Conservation (phyloP, 371 early-diverging fungal species). For the Catenaria anguillulae region DNA sequence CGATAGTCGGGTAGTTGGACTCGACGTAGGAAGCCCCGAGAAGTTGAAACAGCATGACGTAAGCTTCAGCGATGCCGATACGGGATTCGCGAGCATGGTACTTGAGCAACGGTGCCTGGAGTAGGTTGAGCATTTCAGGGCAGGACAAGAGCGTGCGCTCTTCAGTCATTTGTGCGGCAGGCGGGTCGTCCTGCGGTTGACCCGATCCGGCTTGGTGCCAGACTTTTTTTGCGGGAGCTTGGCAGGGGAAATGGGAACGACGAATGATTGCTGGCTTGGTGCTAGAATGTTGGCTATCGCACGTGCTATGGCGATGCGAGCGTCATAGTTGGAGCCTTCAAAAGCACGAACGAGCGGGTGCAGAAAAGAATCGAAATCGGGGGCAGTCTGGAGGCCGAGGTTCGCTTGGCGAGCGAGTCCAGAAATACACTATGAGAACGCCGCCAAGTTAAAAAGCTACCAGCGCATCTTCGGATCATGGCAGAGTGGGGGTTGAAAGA, state of each 20-base stretch:
- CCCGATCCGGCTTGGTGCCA: conserved; percentile 6
- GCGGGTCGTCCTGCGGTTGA: conserved; percentile 16
- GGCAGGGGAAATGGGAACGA: conserved; percentile 9
- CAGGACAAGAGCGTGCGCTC: conserved; percentile 34
- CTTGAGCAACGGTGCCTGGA: conserved; percentile 43
- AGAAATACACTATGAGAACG: conserved; percentile 44
- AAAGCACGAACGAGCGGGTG: conserved; percentile 43
- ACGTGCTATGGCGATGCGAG: conserved; percentile 47
- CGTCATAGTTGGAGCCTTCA: conserved; percentile 46
- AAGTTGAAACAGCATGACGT: conserved; percentile 51
- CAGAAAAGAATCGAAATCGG: conserved; percentile 48
- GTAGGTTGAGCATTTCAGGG: conserved; percentile 48
- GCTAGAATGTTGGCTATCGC: conserved; percentile 43
- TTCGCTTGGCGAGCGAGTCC: conserved; percentile 31
- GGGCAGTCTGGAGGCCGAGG: conserved; percentile 24
- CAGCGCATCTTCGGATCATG: neutral
- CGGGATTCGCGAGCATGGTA: conserved; percentile 51
- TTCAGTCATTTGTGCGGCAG: conserved; percentile 10
- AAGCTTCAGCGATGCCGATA: conserved; percentile 64
- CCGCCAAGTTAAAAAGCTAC: neutral
- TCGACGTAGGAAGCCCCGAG: conserved; percentile 61
- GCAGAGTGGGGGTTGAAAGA: neutral
- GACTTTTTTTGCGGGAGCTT: conserved; percentile 10
- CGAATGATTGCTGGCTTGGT: conserved; percentile 30
- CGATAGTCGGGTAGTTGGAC: conserved; percentile 49